Conservation (phyloP, 1,284 basidiomycete genomes). For the Moesziomyces antarcticus region DNA sequence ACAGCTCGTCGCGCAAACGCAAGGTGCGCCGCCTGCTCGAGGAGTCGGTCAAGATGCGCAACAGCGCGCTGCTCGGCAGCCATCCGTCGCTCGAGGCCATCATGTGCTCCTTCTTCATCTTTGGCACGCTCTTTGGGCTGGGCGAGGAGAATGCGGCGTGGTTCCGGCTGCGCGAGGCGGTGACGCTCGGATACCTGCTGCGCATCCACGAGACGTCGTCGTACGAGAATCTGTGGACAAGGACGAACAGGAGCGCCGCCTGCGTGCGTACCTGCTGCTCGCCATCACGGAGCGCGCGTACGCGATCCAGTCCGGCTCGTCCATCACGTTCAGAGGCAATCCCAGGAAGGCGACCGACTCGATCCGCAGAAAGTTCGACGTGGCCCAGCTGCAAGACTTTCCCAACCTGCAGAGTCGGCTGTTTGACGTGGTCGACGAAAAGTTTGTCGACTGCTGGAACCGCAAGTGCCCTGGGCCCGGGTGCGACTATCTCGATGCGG, state of each 20-base stretch:
- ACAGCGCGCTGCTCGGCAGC: conserved; percentile 50
- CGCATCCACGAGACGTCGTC: conserved; percentile 57
- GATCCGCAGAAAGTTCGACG: conserved; percentile 46
- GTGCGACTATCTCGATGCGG: conserved; percentile 45
- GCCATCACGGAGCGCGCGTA: conserved; percentile 64
- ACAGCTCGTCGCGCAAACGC: conserved; percentile 38
- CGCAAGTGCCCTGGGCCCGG: conserved; percentile 48
- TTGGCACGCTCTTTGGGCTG: conserved; percentile 56
- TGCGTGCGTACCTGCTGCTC: conserved; percentile 61
- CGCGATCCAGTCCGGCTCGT: conserved; percentile 53
- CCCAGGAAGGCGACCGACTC: conserved; percentile 47
- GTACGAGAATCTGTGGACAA: conserved; percentile 58
- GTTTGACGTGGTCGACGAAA: conserved; percentile 56
- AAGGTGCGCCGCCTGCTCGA: conserved; percentile 42
- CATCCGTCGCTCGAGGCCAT: conserved; percentile 49
- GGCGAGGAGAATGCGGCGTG: conserved; percentile 58
- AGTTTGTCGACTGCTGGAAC: conserved; percentile 64
- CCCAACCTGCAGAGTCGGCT: conserved; percentile 48
- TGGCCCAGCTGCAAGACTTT: conserved; percentile 53
- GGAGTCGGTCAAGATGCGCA: conserved; percentile 48
- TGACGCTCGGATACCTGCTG: conserved; percentile 59
- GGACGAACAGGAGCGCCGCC: conserved; percentile 59
- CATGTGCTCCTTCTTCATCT: conserved; percentile 59
- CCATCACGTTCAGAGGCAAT: conserved; percentile 56
- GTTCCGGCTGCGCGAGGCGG: conserved; percentile 57